Evolutionary conservation across 805 yeast genomes (phyloP).

Genomic region (Brettanomyces sp.): DNA sequence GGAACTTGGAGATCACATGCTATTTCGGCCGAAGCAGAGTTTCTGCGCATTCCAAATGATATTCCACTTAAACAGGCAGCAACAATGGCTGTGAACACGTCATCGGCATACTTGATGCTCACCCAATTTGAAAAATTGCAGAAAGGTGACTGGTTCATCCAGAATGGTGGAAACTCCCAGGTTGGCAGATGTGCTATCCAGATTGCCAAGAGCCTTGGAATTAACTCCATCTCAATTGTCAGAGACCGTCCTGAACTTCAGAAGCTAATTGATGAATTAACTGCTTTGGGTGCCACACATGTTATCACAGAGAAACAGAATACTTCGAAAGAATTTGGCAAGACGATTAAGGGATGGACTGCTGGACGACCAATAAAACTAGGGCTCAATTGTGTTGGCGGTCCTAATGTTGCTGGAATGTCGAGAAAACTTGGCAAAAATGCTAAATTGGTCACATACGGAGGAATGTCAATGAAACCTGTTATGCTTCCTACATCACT

Average conservation of each 20-base stretch:
- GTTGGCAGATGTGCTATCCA: slow-evolving; percentile 91
- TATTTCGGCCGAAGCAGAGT: slow-evolving; percentile 38
- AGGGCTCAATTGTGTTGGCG: slow-evolving; percentile 92
- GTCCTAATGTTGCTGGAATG: slow-evolving; percentile 69
- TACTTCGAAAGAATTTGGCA: slow-evolving; percentile 55
- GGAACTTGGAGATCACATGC: slow-evolving; percentile 95
- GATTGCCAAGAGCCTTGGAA: slow-evolving; percentile 67
- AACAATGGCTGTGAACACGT: slow-evolving; percentile 85
- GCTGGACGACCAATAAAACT: slow-evolving; percentile 50
- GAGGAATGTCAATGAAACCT: slow-evolving; percentile 97
- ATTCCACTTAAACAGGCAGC: slow-evolving; percentile 61
- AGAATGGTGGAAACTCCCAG: slow-evolving; percentile 93
- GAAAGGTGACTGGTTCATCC: slow-evolving; percentile 85
- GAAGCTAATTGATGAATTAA: slow-evolving; percentile 43
- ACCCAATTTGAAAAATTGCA: slow-evolving; percentile 52
- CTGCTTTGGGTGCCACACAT: slow-evolving; percentile 68
- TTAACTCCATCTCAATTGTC: slow-evolving; percentile 78
- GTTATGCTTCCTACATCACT: slow-evolving; percentile 83
- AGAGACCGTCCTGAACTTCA: slow-evolving; percentile 77
- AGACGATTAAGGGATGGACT: slow-evolving; percentile 46
- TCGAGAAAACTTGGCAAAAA: slow-evolving; percentile 72
- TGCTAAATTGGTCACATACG: slow-evolving; percentile 82
- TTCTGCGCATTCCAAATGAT: slow-evolving; percentile 52
- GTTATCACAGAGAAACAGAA: slow-evolving; percentile 88
- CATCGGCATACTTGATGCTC: slow-evolving; percentile 85